Base-by-base conservation (phyloP, 31 red algal genomes). In the Endocladia muricata region DNA sequence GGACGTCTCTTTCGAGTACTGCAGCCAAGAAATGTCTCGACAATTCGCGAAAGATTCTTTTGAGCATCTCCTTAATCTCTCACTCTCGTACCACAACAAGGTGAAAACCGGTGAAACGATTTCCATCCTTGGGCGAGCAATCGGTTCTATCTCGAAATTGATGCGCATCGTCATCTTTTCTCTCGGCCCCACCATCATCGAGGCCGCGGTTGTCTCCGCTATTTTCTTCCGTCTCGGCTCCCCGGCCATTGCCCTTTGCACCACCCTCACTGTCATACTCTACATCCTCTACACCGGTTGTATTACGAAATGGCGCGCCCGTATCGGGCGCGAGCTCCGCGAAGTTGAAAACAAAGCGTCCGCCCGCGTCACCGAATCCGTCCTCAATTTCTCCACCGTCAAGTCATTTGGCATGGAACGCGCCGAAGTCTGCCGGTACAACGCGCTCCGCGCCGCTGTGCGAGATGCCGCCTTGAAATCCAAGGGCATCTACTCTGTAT, bases 391-490 rank as follows among this genome's bases (percentile, higher is more conserved):
- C 68, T 74, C 85, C 34, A 93, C 78, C 0, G 90, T 97, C 4
- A 97, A 97, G 81, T 78, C 73, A 21, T 97, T 97, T 71, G 84
- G 69, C 2, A 89, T 79, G 22, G 90, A 97, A 64, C 37, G 77
- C 26, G 19, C 78, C 17, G 94, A 97, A 54, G 74, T 81, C n/a
- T 57, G 48, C 17, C 84, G 83, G 31, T 93, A 97, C 57, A 74
- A 84, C 22, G 49, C 73, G 21, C 31, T 84, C 61, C 43, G 79
- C 34, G 36, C 32, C 41, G 34, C 47, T 54, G 78, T 59, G 1
- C 61, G 67, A 22, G 41, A 41, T 21, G 64, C 49, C 37, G 37
- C 71, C 26, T 38, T 79, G 41, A 72, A 78, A 56, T 44, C 56
- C 26, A 61, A 67, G 13, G 71, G 76, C 32, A 73, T 76, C 23